phyloP scores from a whole-genome alignment of 2,329 filamentous ascomycete genomes.

The Aspergillus proliferans region DNA sequence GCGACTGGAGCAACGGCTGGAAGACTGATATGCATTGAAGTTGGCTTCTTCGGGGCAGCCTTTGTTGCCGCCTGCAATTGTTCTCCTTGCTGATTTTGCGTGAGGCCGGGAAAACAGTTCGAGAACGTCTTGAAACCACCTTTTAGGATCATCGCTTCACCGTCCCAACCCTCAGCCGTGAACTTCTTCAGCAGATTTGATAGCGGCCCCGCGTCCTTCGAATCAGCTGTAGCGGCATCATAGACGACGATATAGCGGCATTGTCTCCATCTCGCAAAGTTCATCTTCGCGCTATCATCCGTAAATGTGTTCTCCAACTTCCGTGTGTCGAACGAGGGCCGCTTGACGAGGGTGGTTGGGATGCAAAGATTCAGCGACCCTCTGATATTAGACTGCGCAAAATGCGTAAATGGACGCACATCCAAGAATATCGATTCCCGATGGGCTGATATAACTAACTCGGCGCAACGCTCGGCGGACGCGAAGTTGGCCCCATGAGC shows the following conservation, averaged over 20 bases:
- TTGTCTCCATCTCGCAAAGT: conserved; percentile 69
- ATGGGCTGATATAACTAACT: conserved; percentile 48
- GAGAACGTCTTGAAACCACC: conserved; percentile 77
- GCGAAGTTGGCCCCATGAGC: conserved; percentile 50
- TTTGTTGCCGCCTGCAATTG: conserved; percentile 21
- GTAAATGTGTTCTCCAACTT: conserved; percentile 86
- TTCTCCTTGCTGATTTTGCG: conserved; percentile 19
- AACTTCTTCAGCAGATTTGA: conserved; percentile 94
- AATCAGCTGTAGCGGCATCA: conserved; percentile 67
- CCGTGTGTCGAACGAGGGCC: conserved; percentile 80
- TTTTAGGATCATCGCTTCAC: conserved; percentile 66
- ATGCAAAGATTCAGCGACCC: conserved; percentile 91
- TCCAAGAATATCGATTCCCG: conserved; percentile 68
- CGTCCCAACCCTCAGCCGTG: conserved; percentile 71
- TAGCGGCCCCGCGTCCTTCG: conserved; percentile 73
- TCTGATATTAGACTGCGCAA: conserved; percentile 64
- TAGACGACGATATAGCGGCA: conserved; percentile 79
- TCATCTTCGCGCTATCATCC: conserved; percentile 59
- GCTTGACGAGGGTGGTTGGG: conserved; percentile 85
- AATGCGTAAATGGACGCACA: conserved; percentile 79
- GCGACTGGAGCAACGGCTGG: conserved; percentile 68
- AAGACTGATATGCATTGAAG: conserved; percentile 47
- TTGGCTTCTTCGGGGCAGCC: conserved; percentile 38
- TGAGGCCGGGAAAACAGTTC: conserved; percentile 53
- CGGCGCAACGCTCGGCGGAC: conserved; percentile 48